Percentiles rank a stretch among this genome's conserved stretches.
Evolutionary conservation across 2,329 filamentous ascomycete species (phyloP).

Genomic region (Botrytis pseudocinerea): DNA sequence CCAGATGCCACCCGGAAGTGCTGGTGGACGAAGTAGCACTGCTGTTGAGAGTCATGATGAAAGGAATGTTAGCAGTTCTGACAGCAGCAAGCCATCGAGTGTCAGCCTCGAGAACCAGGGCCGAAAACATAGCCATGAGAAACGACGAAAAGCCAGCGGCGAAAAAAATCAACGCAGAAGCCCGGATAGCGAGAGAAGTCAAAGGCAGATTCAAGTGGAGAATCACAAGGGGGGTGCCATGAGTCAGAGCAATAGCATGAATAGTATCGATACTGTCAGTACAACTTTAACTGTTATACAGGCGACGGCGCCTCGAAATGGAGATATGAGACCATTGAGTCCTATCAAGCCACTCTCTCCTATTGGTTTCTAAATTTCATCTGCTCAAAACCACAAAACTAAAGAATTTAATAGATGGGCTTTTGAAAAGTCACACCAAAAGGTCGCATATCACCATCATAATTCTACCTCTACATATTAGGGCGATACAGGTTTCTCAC

Average conservation of each 20-base stretch:
- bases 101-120: conserved; percentile 35
- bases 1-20: conserved; percentile 51
- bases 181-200: conserved; percentile 1
- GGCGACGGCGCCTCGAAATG: conserved; percentile 32
- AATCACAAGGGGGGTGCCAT: not conserved
- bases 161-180: conserved; percentile 15
- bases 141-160: conserved; percentile 17
- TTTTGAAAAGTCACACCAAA: conserved; percentile 3
- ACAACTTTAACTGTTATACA: conserved; percentile 36
- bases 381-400: not conserved
- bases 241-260: conserved; percentile 45
- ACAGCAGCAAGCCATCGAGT: conserved; percentile 57
- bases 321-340: conserved; percentile 51
- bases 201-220: not conserved
- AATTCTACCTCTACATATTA: conserved; percentile 14
- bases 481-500: not conserved
- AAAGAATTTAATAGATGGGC: not conserved
- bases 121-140: conserved; percentile 19
- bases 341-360: conserved; percentile 68
- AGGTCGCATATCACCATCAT: conserved; percentile 4
- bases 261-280: conserved; percentile 43
- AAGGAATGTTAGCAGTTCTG: conserved; percentile 63
- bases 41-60: conserved; percentile 49
- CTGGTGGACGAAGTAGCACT: conserved; percentile 37
- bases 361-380: conserved; percentile 49